Base-by-base conservation (phyloP, 2,329 filamentous ascomycete genomes). In the Domatiomyces catenatus region DNA sequence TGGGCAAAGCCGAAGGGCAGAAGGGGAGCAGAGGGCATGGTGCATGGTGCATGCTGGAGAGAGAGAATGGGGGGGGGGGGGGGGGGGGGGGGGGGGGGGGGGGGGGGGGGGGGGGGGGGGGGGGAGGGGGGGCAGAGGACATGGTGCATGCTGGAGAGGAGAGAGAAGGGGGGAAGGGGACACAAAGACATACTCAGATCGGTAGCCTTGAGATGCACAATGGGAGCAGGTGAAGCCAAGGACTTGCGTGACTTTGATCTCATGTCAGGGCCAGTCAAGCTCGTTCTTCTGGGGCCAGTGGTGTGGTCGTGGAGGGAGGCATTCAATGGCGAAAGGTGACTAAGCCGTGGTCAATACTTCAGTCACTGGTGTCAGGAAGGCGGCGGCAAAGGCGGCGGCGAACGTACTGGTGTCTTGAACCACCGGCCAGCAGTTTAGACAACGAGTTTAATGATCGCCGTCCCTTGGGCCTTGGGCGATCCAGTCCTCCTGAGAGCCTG, bases 181-280 rank as follows among this genome's bases (percentile, higher is more conserved):
- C 12, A 43, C 8, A 42, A 26, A 19, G 12, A 52, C 47, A 20
- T 49, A 52, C 50, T 44, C 22, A 20, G 26, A 32, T 39, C 20
- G 3, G 24, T 32, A 45, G 43, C 28, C 44, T 46, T 48, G 12
- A 48, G 50, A 46, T 24, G 47, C 50, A 52, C 50, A 49, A 49
- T 42, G 42, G 48, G 47, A 26, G 47, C 50, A 28, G 50, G 50
- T 24, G 49, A 43, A 52, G 47, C 43, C 48, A 52, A 22, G 32
- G 43, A 44, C n/a, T 43, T 24, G 36, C 51, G 43, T 4, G 51
- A 39, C 44, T 50, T 52, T 39, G 48, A 24, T 52, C 44, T 52
- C 51, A 52, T 52, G 44, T 47, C 51, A 52, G 24, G 22, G 43
- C 17, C 22, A 49, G 46, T 36, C 45, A 32, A 42, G 10, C 48